Base-by-base conservation (phyloP, 2,329 filamentous ascomycete species). In the Claviceps fusiformis region DNA sequence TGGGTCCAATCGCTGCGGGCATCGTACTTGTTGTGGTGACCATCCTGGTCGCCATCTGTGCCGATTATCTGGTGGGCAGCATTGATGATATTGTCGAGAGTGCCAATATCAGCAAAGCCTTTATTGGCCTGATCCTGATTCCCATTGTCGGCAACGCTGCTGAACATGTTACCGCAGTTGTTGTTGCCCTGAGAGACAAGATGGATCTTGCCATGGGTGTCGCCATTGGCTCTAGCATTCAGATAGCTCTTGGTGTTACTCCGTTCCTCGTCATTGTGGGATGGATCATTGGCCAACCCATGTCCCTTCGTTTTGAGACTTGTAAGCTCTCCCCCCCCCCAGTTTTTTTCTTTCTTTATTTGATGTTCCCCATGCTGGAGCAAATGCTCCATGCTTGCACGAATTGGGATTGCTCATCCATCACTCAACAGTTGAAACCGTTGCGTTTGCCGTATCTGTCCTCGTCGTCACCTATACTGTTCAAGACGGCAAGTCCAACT, bases 401-500 rank as follows among this genome's bases (percentile, higher is more conserved):
- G 33, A 24, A 13, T 17, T 17, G 35, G 19, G 35, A 17, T 10
- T 27, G n/a, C 45, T 53, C 45, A 49, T 45, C 17, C 6, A 5
- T 13, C 17, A 11, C 24, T 31, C 5, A 39, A 3, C 52, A 79
- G 76, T 90, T 63, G 84, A 89, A 72, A 89, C 86, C 0, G 83
- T 90, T 45, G 81, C 85, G 1, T 90, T 90, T 68, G 87, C 86
- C 55, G 75, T 90, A 54, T 86, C 84, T 10, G 85, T 87, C 2
- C 70, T 90, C 46, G 85, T 90, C 37, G 86, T 89, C 39, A 87
- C 81, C 55, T 90, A 82, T 69, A 86, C 80, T 3, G 85, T 91
- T 47, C 84, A 88, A 65, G 88, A 92, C 64, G 88, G 88, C 63
- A 88, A 87, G 69, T 88, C 83, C 15, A 93, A 92, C 69, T 92